Conservation (phyloP, 2,329 filamentous ascomycete species). For the Aspergillus eucalypticola region DNA sequence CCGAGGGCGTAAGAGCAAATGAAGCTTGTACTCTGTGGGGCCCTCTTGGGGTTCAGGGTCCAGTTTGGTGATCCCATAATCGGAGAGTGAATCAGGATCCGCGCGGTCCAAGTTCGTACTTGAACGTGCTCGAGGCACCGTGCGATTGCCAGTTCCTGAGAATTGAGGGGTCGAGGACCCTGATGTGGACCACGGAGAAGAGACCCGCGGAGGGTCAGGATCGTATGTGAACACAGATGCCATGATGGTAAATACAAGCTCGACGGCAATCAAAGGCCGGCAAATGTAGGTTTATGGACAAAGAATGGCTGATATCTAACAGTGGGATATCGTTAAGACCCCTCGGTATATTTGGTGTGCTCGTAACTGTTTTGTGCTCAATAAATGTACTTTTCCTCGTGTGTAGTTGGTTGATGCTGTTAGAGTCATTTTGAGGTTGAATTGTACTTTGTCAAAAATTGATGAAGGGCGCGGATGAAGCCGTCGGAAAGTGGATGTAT, state of each 20-base stretch:
- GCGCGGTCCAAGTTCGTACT: constrained; percentile 42
- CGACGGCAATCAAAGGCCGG: not conserved
- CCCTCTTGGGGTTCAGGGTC: constrained; percentile 91
- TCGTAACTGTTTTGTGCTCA: not conserved
- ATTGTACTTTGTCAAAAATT: not conserved
- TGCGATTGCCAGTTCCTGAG: constrained; percentile 26
- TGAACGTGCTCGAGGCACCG: constrained; percentile 31
- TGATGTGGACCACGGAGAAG: constrained; percentile 81
- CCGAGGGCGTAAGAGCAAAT: constrained; percentile 77
- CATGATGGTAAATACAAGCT: constrained; percentile 52
- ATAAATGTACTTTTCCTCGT: not conserved
- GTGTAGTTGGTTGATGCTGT: not conserved
- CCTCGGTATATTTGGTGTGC: not conserved
- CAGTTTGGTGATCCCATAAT: constrained; percentile 71
- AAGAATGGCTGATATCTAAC: not conserved
- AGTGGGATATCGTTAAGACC: not conserved
- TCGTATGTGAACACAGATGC: constrained; percentile 97
- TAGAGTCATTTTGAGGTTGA: not conserved
- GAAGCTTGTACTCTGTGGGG: constrained; percentile 94
- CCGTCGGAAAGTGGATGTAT: not conserved
- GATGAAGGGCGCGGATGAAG: not conserved
- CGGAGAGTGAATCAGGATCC: constrained; percentile 44
- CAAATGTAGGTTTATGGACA: not conserved
- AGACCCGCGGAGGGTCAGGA: constrained; percentile 79
- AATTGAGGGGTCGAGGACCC: constrained; percentile 45